phyloP scores from a whole-genome alignment of 345 rosid genomes.

The Aquilaria yunnanensis region DNA sequence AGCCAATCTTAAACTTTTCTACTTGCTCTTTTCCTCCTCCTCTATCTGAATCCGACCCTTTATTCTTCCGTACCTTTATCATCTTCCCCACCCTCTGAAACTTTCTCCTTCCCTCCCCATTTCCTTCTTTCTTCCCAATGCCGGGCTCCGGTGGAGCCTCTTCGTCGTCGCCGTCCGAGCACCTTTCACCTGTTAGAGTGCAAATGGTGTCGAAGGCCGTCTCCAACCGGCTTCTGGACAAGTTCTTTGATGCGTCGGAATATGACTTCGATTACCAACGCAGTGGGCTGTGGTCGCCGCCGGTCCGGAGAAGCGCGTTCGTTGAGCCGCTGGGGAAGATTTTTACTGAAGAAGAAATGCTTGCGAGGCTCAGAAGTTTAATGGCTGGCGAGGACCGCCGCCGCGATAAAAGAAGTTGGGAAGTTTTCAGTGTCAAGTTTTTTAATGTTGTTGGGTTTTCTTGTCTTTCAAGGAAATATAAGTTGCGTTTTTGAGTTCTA shows the following conservation, averaged over 20 bases:
- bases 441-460: not conserved
- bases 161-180: slow-evolving; percentile 16
- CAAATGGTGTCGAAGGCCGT: slow-evolving; percentile 52
- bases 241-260: slow-evolving; percentile 56
- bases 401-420: slow-evolving; percentile 15
- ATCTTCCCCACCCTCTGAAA: not conserved
- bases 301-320: slow-evolving; percentile 46
- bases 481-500: no score
- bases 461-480: not conserved
- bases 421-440: slow-evolving; percentile 20
- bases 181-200: slow-evolving; percentile 19
- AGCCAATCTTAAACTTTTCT: not conserved
- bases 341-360: slow-evolving; percentile 54
- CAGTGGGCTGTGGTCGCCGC: slow-evolving; percentile 84
- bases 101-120: not conserved
- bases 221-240: slow-evolving; percentile 53
- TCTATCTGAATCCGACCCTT: not conserved
- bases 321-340: slow-evolving; percentile 51
- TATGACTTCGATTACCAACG: slow-evolving; percentile 50
- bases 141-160: slow-evolving; percentile 26
- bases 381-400: slow-evolving; percentile 21
- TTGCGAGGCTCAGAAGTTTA: slow-evolving; percentile 30
- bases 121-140: slow-evolving; percentile 10
- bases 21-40: slow-evolving; percentile 10
- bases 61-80: not conserved